Base-by-base conservation (phyloP, 2,329 filamentous ascomycete genomes). In the Ascochyta fabae region DNA sequence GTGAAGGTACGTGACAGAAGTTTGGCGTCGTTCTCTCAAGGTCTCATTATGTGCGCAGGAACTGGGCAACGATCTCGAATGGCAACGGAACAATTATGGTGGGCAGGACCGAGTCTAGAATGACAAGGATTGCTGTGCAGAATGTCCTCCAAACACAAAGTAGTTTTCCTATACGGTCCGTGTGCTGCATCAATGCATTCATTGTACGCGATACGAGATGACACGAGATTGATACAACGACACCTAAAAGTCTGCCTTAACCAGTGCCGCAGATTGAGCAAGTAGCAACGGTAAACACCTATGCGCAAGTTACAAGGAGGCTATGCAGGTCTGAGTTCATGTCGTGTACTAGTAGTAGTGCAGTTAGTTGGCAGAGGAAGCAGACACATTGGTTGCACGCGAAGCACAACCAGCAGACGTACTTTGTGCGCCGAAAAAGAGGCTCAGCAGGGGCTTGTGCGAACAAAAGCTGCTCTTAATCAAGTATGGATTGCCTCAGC, bases 181-280 rank as follows among this genome's bases (percentile, higher is more conserved):
- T 26, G 22, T 35, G 2, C 1, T 41, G 39, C 10, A 16, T 15
- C 16, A 23, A 10, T 6, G 9, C 9, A 29, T 29, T n/a, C 26
- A 26, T 7, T 48, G 44, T 55, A 49, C 52, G 52, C 13, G 36
- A 43, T 50, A 56, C 53, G 53, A 38, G 23, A 24, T 10, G 27
- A 38, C 47, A 50, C 53, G 53, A 49, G 15, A 23, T 24, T 42
- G 29, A 19, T 16, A 23, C 36, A 22, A 46, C 6, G 29, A 34
- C 7, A 29, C 7, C 8, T 19, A 9, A 29, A 29, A 13, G 7
- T 29, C 27, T 12, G 34, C 40, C 51, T 38, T 36, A 23, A 33
- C 24, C 22, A 13, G 16, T 22, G 16, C 38, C 29, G 7, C 24
- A 31, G 24, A 31, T 9, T 24, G 38, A 13, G 8, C 15, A n/a